Evolutionary conservation across 2,329 filamentous ascomycete species (phyloP).

Genomic region (Helminthosporium solani): DNA sequence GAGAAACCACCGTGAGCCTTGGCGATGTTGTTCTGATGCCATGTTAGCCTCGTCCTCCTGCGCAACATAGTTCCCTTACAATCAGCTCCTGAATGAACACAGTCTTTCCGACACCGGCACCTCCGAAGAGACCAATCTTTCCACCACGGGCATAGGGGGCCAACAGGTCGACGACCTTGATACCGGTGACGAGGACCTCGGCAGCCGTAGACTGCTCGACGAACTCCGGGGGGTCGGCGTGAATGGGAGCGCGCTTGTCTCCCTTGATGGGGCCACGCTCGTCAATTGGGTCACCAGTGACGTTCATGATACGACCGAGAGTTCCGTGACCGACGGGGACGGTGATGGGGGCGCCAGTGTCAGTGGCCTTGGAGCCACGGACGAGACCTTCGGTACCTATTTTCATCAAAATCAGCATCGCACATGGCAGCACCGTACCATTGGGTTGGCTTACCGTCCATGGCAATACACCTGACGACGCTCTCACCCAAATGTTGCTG

Average conservation of each 20-base stretch:
- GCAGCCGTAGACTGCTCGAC: conserved; percentile 93
- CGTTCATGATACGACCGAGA: conserved; percentile 99
- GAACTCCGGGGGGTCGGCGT: conserved; percentile 91
- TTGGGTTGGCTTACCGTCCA: conserved; percentile 76
- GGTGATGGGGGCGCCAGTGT: conserved; percentile 93
- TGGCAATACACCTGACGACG: conserved; percentile 99
- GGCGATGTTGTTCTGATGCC: conserved; percentile 90
- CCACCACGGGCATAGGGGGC: conserved; percentile 99
- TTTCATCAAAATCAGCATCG: conserved; percentile 23
- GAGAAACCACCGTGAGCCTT: conserved; percentile 99
- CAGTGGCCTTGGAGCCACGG: conserved; percentile 79
- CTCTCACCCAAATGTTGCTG: conserved; percentile 99
- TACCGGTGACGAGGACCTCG: conserved; percentile 97
- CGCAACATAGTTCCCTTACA: conserved; percentile 50
- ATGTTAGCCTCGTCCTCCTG: conserved; percentile 24
- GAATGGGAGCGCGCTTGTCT: conserved; percentile 83
- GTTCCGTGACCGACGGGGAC: conserved; percentile 92
- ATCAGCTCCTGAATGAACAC: conserved; percentile 99
- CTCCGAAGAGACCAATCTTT: conserved; percentile 99
- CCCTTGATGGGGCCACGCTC: conserved; percentile 98
- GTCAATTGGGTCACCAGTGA: conserved; percentile 99
- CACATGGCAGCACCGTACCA: conserved; percentile 2
- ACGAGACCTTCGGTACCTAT: conserved; percentile 98
- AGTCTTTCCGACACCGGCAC: conserved; percentile 99
- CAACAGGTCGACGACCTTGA: conserved; percentile 99